Percentiles rank a stretch among this genome's conserved stretches.
Conservation (phyloP, 176 grass and related monocot genomes). For the Elymus sibiricus region DNA sequence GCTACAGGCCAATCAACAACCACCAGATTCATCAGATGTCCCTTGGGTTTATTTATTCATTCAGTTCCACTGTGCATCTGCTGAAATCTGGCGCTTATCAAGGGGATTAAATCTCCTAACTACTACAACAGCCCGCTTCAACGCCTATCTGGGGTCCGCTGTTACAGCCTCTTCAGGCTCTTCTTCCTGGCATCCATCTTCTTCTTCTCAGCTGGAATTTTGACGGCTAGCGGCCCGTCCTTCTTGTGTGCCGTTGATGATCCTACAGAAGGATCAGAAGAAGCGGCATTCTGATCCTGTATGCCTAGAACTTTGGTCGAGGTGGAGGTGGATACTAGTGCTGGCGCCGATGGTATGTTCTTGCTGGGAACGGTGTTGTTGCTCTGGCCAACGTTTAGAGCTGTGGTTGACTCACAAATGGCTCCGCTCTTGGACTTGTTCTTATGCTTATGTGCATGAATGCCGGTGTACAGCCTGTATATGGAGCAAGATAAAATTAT, state of each 20-base stretch:
- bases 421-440: constrained; percentile 56
- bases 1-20: background rate
- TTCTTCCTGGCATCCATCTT: constrained; percentile 92
- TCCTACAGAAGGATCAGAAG: constrained; percentile 30
- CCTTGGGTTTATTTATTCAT: background rate
- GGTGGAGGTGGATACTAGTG: constrained; percentile 34
- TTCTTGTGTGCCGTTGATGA: constrained; percentile 44
- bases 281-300: constrained; percentile 59
- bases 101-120: background rate
- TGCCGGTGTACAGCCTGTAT: constrained; percentile 70
- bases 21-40: constrained; percentile 2
- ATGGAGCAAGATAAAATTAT: background rate
- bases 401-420: constrained; percentile 76
- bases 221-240: constrained; percentile 27
- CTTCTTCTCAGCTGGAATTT: constrained; percentile 69
- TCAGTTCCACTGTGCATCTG: background rate
- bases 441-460: constrained; percentile 73
- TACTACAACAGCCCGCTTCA: background rate
- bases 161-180: constrained; percentile 83
- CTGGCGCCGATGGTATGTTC: constrained; percentile 24
- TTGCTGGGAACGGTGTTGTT: constrained; percentile 31
- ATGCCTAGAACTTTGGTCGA: constrained; percentile 36
- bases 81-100: background rate
- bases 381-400: constrained; percentile 60
- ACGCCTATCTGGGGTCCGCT: background rate